Base-by-base conservation (phyloP, 2,329 filamentous ascomycete genomes). In the Fusarium newnesense region DNA sequence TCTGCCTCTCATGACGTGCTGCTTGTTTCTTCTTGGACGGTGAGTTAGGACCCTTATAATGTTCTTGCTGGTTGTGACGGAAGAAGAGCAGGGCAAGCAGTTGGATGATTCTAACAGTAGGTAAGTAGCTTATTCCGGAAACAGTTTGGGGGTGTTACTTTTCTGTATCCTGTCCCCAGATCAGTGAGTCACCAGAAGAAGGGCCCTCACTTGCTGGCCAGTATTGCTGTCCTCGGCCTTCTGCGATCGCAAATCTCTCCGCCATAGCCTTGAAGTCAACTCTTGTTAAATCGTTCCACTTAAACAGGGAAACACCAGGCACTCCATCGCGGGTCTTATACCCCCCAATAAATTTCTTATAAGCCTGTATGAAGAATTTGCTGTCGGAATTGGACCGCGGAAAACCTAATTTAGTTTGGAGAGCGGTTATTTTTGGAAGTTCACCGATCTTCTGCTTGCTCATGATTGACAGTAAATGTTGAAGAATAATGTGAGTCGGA, bases 201-300 rank as follows among this genome's bases (percentile, higher is more conserved):
- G 49, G 30, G 19, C 26, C 6, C 9, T 30, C 37, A 2, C 18
- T 28, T 7, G 59, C 63, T 6, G 67, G 52, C 67, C 67, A 69
- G 4, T 40, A 63, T 9, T 21, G 21, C 5, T 42, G 6, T 11
- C 66, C 49, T 24, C 43, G 26, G 0, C 21, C 24, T 9, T 47
- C 44, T 2, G 9, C 6, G 1, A 39, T 12, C 18, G 36, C 19
- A 21, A 67, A 68, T 5, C 8, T 4, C 3, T 64, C 28, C 12
- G 58, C 42, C 67, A 68, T 43, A 9, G 2, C 2, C 18, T 24
- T 28, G 8, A 69, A 30, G 2, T 34, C n/a, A 6, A 6, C 2
- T 46, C 10, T 11, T n/a, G 8, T 58, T 30, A 6, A 4, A 12
- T 69, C 44, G 4, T 2, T 11, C 66, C 66, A 69, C 1, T 40